Evolutionary conservation across 345 rosid genomes (phyloP), one percentile per base, ranked within the genome.

Genomic region (Stellera chamaejasme): DNA sequence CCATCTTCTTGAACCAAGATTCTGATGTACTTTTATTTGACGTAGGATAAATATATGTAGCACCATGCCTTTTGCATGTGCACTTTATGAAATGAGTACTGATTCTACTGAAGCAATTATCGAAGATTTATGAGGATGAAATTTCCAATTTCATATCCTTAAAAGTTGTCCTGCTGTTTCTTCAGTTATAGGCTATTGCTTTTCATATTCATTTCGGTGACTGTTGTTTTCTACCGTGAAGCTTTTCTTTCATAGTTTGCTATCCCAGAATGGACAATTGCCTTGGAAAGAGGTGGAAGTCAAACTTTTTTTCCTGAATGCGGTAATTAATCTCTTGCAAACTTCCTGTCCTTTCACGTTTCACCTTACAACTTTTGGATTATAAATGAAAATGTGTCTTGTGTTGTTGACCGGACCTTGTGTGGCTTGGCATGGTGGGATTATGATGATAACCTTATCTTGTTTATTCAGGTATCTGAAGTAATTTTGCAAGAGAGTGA

Each of bases 261-360:
- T 71, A 68, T 74, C 82, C 69, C 55, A 78, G 64, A 84, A 67
- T 75, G 67, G 60, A 59, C 61, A 83, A 50, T 75, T 81, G 64
- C 83, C 78, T 58, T 88, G 92, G 93, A 84, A 75, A 66, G 95
- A 85, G 73, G 79, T 92, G 63, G 98, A 92, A 71, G 66, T 80
- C 49, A 85, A 85, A 69, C 71, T 88, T 63, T 92, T 92, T 66
- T 77, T 82, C 62, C 84, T 92, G 57, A 79, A 84, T 78, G 96
- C 77, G 79, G 98, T 92, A 63, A 75, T 80, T 56, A 46, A 32
- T 49, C 54, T 28, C 45, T 42, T 11, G 19, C 45, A 10, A 19
- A 42, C 46, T 50, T 48, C 46, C 11, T 8, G 13, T 13, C 2
- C 19, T 49, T 23, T 48, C 39, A 48, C 13, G 27, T 10, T 61